Conservation (phyloP, 164 flowering plant genomes). For the Kingdonia uniflora region DNA sequence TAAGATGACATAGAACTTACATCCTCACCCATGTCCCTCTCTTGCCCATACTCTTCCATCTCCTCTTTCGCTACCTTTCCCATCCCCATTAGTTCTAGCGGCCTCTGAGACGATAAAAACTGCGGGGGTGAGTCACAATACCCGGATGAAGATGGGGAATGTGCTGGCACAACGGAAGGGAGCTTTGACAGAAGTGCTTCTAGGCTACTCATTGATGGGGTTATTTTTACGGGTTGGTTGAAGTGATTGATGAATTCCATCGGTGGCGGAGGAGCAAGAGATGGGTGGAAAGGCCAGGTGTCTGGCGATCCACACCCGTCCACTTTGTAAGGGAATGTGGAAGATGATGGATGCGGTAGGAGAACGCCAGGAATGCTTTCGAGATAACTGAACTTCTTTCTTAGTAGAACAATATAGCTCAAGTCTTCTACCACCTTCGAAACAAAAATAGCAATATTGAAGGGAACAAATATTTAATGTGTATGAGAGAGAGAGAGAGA, state of each 20-base stretch:
- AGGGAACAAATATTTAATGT: neutral
- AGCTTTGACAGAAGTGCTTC: constrained; percentile 95
- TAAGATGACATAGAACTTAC: constrained; percentile 33
- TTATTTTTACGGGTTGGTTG: constrained; percentile 42
- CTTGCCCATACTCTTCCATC: constrained; percentile 21
- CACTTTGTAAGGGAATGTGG: constrained; percentile 43
- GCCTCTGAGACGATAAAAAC: constrained; percentile 18
- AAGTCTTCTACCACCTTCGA: constrained; percentile 80
- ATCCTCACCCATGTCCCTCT: constrained; percentile 33
- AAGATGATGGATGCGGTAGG: constrained; percentile 88
- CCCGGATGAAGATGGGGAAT: constrained; percentile 16
- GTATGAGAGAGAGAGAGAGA: constrained; percentile 20
- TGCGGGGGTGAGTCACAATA: constrained; percentile 24
- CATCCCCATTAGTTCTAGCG: constrained; percentile 28
- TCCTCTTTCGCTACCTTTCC: constrained; percentile 48
- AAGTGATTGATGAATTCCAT: constrained; percentile 28
- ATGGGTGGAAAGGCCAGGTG: constrained; percentile 34
- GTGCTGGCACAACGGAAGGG: constrained; percentile 68
- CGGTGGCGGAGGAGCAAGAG: constrained; percentile 12
- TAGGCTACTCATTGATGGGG: constrained; percentile 98
- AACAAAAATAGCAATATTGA: neutral
- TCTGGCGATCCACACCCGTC: constrained; percentile 25
- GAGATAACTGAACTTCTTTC: constrained; percentile 80
- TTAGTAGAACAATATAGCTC: constrained; percentile 64
- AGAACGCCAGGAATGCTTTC: constrained; percentile 96